Evolutionary conservation across 2,329 filamentous ascomycete species (phyloP).

Genomic region (Sporothrix inflata): DNA sequence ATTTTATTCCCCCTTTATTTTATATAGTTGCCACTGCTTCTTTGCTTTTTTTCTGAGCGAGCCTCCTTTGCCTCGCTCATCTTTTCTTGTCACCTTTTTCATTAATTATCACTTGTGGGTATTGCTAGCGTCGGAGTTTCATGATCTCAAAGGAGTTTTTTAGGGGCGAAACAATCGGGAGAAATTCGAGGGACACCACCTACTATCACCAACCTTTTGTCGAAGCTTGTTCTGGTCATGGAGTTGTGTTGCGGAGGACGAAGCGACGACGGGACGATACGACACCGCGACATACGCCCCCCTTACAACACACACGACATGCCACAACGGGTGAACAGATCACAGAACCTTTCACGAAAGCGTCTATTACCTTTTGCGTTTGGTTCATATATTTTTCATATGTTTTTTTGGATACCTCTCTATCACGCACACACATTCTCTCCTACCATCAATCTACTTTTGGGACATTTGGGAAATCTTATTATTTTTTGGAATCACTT

Average conservation of each 20-base stretch:
- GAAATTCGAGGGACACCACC: background rate
- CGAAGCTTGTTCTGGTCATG: background rate
- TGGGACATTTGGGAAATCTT: background rate
- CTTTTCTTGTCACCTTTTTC: background rate
- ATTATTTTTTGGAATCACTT: background rate
- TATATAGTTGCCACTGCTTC: constrained; percentile 1
- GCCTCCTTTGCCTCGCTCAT: background rate
- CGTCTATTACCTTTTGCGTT: background rate
- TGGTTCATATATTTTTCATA: background rate
- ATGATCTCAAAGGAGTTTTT: constrained; percentile 18
- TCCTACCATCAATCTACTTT: background rate
- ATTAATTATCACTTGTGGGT: constrained; percentile 9
- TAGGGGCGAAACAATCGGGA: constrained; percentile 5
- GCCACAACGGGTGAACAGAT: background rate
- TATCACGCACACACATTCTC: background rate
- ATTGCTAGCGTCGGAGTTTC: constrained; percentile 37
- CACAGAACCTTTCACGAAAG: background rate
- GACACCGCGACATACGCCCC: background rate
- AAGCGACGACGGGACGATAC: background rate
- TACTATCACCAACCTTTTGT: background rate
- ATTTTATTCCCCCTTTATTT: background rate
- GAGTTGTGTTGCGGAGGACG: background rate
- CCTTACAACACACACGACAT: background rate
- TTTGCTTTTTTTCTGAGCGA: background rate
- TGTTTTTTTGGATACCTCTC: background rate